Conservation (phyloP, 441 rosid species). For the Euphorbia schlechtendalii region DNA sequence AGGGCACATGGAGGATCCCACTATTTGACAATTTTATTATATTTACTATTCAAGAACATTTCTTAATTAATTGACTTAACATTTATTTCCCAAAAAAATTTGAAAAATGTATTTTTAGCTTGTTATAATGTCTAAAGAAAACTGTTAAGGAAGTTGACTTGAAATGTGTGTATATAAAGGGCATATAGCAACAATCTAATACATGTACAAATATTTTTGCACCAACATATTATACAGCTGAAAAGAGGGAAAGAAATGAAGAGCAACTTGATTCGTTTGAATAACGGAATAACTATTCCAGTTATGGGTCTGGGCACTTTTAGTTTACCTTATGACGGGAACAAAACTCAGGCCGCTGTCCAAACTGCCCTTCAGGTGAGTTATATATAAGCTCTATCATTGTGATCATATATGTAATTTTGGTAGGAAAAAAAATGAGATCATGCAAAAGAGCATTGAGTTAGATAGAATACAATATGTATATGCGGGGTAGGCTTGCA, state of each 20-base stretch:
- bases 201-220: neutral
- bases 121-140: conserved; percentile 16
- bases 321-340: conserved; percentile 35
- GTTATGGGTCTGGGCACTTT: conserved; percentile 74
- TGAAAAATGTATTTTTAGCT: neutral
- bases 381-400: too few species aligned
- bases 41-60: too few species aligned
- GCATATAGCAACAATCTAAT: too few species aligned
- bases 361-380: conserved; percentile 59
- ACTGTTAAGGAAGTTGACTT: conserved; percentile 50
- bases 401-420: too few species aligned
- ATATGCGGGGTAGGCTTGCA: too few species aligned
- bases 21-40: conserved; percentile 19
- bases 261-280: conserved; percentile 41
- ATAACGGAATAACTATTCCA: conserved; percentile 58
- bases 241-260: conserved; percentile 3
- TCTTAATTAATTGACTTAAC: too few species aligned
- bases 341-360: conserved; percentile 50
- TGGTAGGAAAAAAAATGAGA: too few species aligned
- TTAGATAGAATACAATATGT: too few species aligned
- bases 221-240: neutral
- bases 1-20: conserved; percentile 63
- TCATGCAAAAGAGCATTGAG: too few species aligned
- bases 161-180: conserved; percentile 23
- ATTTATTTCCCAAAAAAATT: too few species aligned